Evolutionary conservation across 1,284 basidiomycete genomes (phyloP), one percentile per base, ranked within the genome.

Genomic region (Pseudozyma thailandica): DNA sequence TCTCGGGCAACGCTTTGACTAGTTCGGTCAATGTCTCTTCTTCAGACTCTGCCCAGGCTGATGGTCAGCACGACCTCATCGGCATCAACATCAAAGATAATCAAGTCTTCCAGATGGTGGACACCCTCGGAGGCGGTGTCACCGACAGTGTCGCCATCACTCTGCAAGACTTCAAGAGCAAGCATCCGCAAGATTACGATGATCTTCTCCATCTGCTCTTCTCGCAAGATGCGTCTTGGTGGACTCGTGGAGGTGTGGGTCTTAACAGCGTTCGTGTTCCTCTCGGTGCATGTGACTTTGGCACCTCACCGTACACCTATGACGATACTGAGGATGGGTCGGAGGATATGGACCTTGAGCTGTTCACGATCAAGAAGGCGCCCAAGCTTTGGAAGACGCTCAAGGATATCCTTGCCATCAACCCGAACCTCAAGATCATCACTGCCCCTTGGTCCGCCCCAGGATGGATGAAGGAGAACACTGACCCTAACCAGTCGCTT

Each of bases 391-490:
- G 70, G 66, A 37, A 30, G 30, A 64, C 65, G 18, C 51, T 76
- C 4, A 35, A 43, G 12, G 75, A 77, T 35, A 65, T 76, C n/a
- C 13, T 58, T 0, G 51, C 44, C 5, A 46, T 75, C 47, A 53
- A 70, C 20, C 62, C 66, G 5, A 15, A n/a, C 6, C 42, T 76
- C 42, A 65, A 76, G 48, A 51, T 69, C 45, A 44, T 63, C 25
- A 44, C 50, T 6, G 62, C 74, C 7, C 48, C 75, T 2, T 78
- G 75, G 75, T 50, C 44, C 12, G 59, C 68, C n/a, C 75, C 75
- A 1, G 74, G 66, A 6, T 78, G 75, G 75, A 75, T 76, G 74
- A 78, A 78, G 64, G 53, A 57, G 26, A 46, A 45, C 47, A 30
- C 54, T n/a, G 50, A 64, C 37, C 30, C 46, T 2, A 50, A 52